Evolutionary conservation across 768 basidiomycete species (phyloP), one percentile per base, ranked within the genome.

Genomic region (Kwoniella pini): DNA sequence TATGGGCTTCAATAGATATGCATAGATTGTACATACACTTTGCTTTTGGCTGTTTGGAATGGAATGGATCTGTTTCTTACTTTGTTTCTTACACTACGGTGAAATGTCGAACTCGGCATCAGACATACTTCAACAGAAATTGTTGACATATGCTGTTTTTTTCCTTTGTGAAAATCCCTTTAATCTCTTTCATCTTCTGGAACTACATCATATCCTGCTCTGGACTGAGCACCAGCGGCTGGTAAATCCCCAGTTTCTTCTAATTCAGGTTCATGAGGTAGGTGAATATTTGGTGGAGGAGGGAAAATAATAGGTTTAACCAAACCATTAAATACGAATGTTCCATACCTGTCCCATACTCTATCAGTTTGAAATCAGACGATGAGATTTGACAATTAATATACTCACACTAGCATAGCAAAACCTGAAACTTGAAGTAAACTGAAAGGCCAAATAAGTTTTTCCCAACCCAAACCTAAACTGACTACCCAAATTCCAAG

Each of bases 321-420:
- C 28, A 96, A 83, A 70, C 88, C 86, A 80, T 96, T 96, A 82
- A 94, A 97, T 40, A 92, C 81, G 83, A 95, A 94, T 84, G 91
- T 94, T 74, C 91, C 91, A 76, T 94, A 94, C 60, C 89, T 91
- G 10, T 38, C 54, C 45, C 33, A 31, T 54, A 10, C 27, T 19
- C 19, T 6, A 31, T 43, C 6, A 43, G n/a, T n/a, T 10, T 19
- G 24, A 12, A 31, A 15, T 10, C 43, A 24, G n/a, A n/a, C 13
- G 46, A 55, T 31, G 33, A 36, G 24, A 3, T 28, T n/a, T 21
- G 27, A 13, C 17, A 13, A 31, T 45, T 1, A n/a, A n/a, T n/a
- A 21, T 3, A 85, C 89, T 81, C 82, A 95, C 86, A 98, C 94
- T 60, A 99, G 83, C 44, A 97, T 79, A 6, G 83, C 85, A 78